A percentile compares a stretch with the other conserved stretches of the same genome.
Evolutionary conservation across 495 filamentous ascomycete genomes (phyloP).

Genomic region (Penicillium nucicola): DNA sequence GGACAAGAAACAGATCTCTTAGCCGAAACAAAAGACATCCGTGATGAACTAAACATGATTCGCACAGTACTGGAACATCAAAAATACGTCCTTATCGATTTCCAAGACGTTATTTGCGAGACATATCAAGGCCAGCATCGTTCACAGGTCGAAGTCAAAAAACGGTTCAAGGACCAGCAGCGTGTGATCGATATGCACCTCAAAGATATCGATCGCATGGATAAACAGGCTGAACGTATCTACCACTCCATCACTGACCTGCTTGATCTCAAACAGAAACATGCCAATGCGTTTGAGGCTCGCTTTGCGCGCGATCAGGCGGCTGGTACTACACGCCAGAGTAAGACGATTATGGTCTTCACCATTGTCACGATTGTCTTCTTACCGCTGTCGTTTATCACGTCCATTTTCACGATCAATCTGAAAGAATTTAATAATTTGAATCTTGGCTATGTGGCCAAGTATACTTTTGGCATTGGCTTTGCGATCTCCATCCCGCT

Average conservation of each 20-base stretch:
- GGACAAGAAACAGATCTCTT: constrained; percentile 64
- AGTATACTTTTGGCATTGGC: constrained; percentile 65
- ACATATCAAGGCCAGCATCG: constrained; percentile 45
- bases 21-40: constrained; percentile 67
- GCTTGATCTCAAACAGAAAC: constrained; percentile 62
- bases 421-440: constrained; percentile 52
- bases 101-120: constrained; percentile 52
- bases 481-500: constrained; percentile 64
- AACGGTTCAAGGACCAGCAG: constrained; percentile 57
- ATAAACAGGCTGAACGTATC: constrained; percentile 62
- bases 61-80: constrained; percentile 60
- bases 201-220: constrained; percentile 67
- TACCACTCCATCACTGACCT: constrained; percentile 63
- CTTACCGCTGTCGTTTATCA: constrained; percentile 65
- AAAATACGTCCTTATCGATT: constrained; percentile 48
- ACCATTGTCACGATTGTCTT: constrained; percentile 71
- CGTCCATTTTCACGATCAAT: constrained; percentile 65
- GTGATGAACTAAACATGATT: constrained; percentile 73
- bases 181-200: constrained; percentile 58
- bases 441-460: constrained; percentile 55
- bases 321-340: constrained; percentile 60
- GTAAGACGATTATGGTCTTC: constrained; percentile 73
- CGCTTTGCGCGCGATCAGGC: constrained; percentile 67
- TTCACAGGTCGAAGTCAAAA: constrained; percentile 51
- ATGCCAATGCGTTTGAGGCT: constrained; percentile 69